Evolutionary conservation across 768 basidiomycete genomes (phyloP), one percentile per base, ranked within the genome.

Genomic region (Mycena floridula): DNA sequence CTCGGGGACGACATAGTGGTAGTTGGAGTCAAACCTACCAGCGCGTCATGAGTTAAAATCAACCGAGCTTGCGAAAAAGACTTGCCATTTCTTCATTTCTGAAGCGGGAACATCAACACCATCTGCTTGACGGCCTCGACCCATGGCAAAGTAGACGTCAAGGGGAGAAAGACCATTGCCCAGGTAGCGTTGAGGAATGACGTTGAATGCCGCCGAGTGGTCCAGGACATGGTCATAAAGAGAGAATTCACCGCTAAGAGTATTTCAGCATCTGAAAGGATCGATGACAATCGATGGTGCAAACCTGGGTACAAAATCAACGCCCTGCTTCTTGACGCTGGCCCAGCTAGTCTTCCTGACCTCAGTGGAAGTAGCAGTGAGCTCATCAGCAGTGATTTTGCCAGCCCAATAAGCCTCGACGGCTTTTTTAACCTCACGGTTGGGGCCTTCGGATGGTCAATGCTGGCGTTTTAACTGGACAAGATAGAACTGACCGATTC

Each of bases 51-150:
- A 23, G 40, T n/a, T 25, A 26, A 41, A 23, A 12, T 13, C 42
- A 3, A 44, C 26, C 42, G 28, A 18, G 25, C 38, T 28, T 45
- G 22, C 27, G 30, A 45, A 44, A 23, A 45, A 16, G 21, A 72
- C 82, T 56, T 60, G 90, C 95, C 96, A 99, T 70, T 98, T 98
- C 80, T 96, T 97, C 96, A 98, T 98, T 75, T 97, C 94, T 52
- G 81, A 91, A 39, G 94, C 92, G 40, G 90, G 91, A 52, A 98
- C 92, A 70, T 99, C 96, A 57, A 98, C 94, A 48, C 82, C 85
- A 51, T 81, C 89, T 32, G 86, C 76, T 69, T 99, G 96, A 54
- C 95, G 90, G 46, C 96, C 96, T 69, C 96, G 95, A 43, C 95
- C 96, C 89, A 98, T 94, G 57, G 96, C 96, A 58, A 99, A 98